Base-by-base conservation (phyloP, 176 grass and related monocot genomes). In the Olyra latifolia region DNA sequence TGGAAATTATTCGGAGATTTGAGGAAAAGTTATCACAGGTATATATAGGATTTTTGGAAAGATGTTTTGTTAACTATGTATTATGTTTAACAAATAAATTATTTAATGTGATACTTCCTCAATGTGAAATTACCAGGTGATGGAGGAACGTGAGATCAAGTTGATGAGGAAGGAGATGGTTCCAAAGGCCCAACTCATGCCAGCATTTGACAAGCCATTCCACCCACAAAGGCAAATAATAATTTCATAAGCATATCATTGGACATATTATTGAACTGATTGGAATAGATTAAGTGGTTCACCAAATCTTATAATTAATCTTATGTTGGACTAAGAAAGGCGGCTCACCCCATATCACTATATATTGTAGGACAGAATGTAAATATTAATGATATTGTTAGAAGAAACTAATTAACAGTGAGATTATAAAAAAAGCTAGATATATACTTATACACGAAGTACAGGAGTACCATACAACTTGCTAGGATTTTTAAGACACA, bases 91-190 rank as follows among this genome's bases (percentile, higher is more conserved):
- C 42, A 6, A 78, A 38, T 23, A 9, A 70, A 14, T 6, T 11
- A 39, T 27, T 42, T 62, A 39, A 43, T 44, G 16, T 13, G 29
- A 30, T 40, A 45, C 28, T 60, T 67, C 10, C 5, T 56, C 20
- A 35, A 42, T 24, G 14, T 13, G 6, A 75, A 39, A 32, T 73
- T 62, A 7, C 17, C 56, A 97, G 95, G 81, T 92, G 27, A 94
- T 94, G 80, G 92, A 98, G 83, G 89, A 98, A 69, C 91, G 89
- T 22, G 95, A 98, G 53, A 92, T 98, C 83, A 98, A 92, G 79
- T 68, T 88, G 72, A 94, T 92, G 95, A 89, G 95, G 84, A 98
- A 94, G 69, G 95, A 98, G 74, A 98, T 98, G 95, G 89, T 94
- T 71, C 95, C 90, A 9, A 98, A 98, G 81, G 95, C 92, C 8